Evolutionary conservation across 148 eudicot species (phyloP), one percentile per base, ranked within the genome.

Genomic region (Vaccinium corymbosum): DNA sequence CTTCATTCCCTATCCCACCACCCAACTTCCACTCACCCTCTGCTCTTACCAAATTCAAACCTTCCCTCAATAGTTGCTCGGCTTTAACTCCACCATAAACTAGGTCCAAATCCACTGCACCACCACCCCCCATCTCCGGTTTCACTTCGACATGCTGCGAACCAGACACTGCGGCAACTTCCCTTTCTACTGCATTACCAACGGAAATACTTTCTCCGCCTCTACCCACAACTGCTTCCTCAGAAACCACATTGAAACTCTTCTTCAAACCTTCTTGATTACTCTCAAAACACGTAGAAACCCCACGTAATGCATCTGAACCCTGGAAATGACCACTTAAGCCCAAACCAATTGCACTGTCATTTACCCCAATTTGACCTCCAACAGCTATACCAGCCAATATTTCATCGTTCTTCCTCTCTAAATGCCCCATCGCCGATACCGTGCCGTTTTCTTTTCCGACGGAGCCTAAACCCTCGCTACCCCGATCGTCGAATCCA

Each of bases 261-360:
- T 42, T 50, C 10, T n/a, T 64, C n/a, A 25, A 17, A 3, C 20
- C 80, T 52, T 75, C 86, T 32, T 55, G 62, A 57, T n/a, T 75
- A 7, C 20, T 55, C 57, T 12, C 57, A 14, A 19, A 55, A 55
- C 57, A 14, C 57, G 57, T 55, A 55, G 57, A 15, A 55, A 15
- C 57, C 57, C 57, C 57, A 55, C 57, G 17, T 13, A 12, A 55
- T 14, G 57, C 13, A 55, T 55, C 57, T 3, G 17, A 12, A 15
- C 13, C 3, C 57, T 12, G 57, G 13, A 19, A 73, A 84, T 79
- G 20, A 38, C 38, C 51, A 35, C 75, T 51, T 16, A 82, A 52
- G 46, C 53, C 82, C 83, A 50, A 61, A 74, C n/a, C 84, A 81
- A 1, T 46, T 76, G 20, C 80, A 81, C 8, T 27, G 51, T 77